Base-by-base conservation (phyloP, 2,329 filamentous ascomycete genomes). In the Nothophaeocryptopus gaeumannii region DNA sequence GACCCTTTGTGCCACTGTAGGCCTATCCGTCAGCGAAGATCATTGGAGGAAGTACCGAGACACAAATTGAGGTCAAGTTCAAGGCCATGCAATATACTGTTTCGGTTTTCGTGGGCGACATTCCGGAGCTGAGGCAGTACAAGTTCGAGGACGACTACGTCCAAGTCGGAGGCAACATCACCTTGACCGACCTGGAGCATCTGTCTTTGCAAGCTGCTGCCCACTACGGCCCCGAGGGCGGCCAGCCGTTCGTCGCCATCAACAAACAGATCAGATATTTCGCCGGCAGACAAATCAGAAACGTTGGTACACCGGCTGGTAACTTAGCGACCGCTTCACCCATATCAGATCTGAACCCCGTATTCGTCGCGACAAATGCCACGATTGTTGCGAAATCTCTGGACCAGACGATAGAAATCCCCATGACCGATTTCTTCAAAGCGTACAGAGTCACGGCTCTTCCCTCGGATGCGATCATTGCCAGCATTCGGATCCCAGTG, bases 11-110 rank as follows among this genome's bases (percentile, higher is more conserved):
- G 20, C 20, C 7, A 26, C 20, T 26, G 20, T 26, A 26, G 20
- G 20, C 20, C 0, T 85, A 89, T 59, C 92, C 92, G 0, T 83
- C 85, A 20, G 89, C 92, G 4, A 99, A 97, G 70, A 83, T 99
- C 54, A 96, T 99, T 54, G 92, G 90, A 42, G 93, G 93, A 54
- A 96, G 90, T 67, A 95, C 91, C 2, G 93, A 99, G 70, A 97
- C 92, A 0, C 93, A 97, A 70, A 97, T 99, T 53, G 93, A 99
- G 72, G 88, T 95, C 73, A 96, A 96, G 71, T 97, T 99, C 80
- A 97, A 97, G 74, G 89, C 86, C 1, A 82, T 96, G 76, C 81
- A 90, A 61, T 97, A 97, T 66, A 85, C 86, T 3, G 83, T 88
- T 1, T 96, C 91, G 0, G 88, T 99, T 0, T 97, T 86, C 59